Evolutionary conservation across 345 rosid genomes (phyloP).

Genomic region (Excoecaria agallocha): DNA sequence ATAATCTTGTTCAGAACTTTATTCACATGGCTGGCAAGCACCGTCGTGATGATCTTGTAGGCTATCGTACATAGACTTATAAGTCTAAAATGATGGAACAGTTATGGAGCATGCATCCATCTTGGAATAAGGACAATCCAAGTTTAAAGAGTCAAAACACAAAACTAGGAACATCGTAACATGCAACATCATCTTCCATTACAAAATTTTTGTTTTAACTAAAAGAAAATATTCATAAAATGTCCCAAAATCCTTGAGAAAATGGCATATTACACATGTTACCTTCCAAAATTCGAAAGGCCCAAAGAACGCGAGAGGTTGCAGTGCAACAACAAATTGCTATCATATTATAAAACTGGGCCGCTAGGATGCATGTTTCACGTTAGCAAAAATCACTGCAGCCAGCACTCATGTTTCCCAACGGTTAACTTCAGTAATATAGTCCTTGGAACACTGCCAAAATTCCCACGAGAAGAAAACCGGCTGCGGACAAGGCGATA

Average conservation of each 20-base stretch:
- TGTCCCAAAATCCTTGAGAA: not conserved
- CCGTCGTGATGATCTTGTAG: too few species aligned
- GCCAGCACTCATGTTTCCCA: not conserved
- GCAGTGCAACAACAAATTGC: not conserved
- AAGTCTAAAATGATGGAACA: too few species aligned
- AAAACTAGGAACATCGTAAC: too few species aligned
- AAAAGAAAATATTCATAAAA: not conserved
- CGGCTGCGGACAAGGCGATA: not conserved
- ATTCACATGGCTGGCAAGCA: too few species aligned
- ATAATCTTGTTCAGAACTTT: too few species aligned
- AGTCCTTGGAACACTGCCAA: not conserved
- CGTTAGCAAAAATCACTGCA: not conserved
- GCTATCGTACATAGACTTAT: too few species aligned
- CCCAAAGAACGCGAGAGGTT: too few species aligned
- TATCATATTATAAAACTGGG: not conserved
- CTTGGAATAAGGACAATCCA: too few species aligned
- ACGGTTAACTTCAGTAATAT: not conserved
- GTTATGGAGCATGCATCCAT: too few species aligned
- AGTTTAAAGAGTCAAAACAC: too few species aligned
- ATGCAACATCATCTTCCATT: too few species aligned
- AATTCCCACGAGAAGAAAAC: not conserved
- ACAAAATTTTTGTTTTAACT: too few species aligned
- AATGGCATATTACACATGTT: not conserved
- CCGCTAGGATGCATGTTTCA: not conserved
- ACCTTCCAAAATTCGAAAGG: not conserved